Evolutionary conservation across 352 stramenopile species (phyloP), one percentile per base, ranked within the genome.

Genomic region (Globisporangium canariense): DNA sequence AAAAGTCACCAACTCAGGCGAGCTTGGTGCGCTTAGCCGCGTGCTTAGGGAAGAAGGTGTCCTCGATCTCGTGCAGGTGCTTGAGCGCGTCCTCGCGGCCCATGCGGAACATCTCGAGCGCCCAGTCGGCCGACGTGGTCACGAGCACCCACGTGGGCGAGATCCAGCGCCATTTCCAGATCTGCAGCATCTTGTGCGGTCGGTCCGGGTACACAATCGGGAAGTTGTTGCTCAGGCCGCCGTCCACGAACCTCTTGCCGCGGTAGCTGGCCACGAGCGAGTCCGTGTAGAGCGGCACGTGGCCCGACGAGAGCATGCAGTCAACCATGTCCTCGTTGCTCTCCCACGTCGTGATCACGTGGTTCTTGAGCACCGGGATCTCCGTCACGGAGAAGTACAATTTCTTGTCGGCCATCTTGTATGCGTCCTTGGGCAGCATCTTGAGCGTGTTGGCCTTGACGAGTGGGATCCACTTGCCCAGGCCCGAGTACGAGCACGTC

Each of bases 121-220:
- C 86, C 86, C 86, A 91, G 63, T 89, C 83, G 4, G 79, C 75
- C 64, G 85, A 82, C 2, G 83, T 94, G 20, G 79, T 91, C 56
- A 94, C 78, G 30, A 92, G 76, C 16, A 94, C 41, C 83, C 83
- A 94, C 43, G 83, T 81, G 14, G 85, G 85, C 41, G 70, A 75
- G 70, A 94, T 81, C 78, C 83, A 89, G 56, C 85, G 81, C 85
- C 85, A 92, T 55, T 91, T 89, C 76, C 81, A 88, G 73, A 94
- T 88, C 69, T 94, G 83, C 58, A 94, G 88, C 60, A 92, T 81
- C 61, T 90, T 89, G 67, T 89, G 75, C 16, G 83, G 74, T 28
- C 66, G 63, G 9, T 88, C 68, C 1, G 75, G 82, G 58, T 86
- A 74, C 55, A 72, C 72, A 22, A 92, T 67, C 40, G 83, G 85